phyloP scores from a whole-genome alignment of 176 grass and related monocot species.

The Chrysopogon serrulatus region DNA sequence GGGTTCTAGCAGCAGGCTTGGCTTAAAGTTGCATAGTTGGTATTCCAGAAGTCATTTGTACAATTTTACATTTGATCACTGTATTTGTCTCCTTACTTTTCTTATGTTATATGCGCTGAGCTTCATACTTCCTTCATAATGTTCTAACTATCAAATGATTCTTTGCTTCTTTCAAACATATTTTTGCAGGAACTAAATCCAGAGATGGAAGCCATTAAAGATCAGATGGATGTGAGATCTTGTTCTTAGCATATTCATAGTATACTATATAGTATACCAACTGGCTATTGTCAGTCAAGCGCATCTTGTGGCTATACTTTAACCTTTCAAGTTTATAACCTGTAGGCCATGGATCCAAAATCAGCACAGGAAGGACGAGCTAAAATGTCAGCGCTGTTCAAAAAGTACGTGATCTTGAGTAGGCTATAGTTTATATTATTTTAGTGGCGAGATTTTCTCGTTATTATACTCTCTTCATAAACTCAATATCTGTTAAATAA shows the following conservation, averaged over 20 bases:
- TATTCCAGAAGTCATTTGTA: background rate
- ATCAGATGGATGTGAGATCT: constrained; percentile 56
- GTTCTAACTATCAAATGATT: constrained; percentile 11
- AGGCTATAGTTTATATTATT: constrained; percentile 13
- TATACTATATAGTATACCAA: constrained; percentile 15
- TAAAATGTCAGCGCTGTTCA: constrained; percentile 59
- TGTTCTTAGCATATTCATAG: constrained; percentile 15
- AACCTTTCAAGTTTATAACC: constrained; percentile 25
- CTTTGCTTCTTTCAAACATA: constrained; percentile 9
- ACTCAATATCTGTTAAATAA: background rate
- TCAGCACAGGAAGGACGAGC: constrained; percentile 33
- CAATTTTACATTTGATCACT: constrained; percentile 1
- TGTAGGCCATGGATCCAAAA: constrained; percentile 53
- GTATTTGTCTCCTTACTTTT: constrained; percentile 3
- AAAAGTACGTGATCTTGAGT: constrained; percentile 47
- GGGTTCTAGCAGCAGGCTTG: background rate
- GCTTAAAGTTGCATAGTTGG: background rate
- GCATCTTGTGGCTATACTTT: constrained; percentile 15
- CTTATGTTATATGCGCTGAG: background rate
- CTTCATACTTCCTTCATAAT: constrained; percentile 7
- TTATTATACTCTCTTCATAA: background rate
- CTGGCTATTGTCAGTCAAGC: background rate
- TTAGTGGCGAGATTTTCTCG: constrained; percentile 3
- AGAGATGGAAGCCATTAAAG: constrained; percentile 72
- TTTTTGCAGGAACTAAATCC: constrained; percentile 62